Percentiles rank a stretch among this genome's conserved stretches.
These are phyloP conservation scores for Arctostaphylos glauca DNA, from an alignment of 148 eudicot genomes.

Conservation along the genomic window DNA sequence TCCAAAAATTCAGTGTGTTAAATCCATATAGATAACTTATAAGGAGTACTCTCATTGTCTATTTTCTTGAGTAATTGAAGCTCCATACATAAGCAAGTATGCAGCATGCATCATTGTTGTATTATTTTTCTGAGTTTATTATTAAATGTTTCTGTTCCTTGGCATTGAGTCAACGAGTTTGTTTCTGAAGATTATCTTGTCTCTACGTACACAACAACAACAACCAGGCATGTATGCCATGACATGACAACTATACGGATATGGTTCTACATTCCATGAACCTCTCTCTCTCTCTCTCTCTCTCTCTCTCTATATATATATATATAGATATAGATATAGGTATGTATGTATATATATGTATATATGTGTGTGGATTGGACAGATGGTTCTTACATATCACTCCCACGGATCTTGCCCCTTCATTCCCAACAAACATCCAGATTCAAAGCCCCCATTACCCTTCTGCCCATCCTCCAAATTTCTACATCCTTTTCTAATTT, in stretches of 20 bases:
- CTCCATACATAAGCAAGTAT: not conserved
- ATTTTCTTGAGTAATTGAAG: not conserved
- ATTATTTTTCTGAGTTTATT: not conserved
- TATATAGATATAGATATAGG: too few species aligned
- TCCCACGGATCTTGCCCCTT: conserved; percentile 18
- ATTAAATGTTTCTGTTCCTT: too few species aligned
- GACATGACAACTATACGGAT: not conserved
- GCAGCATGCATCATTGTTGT: not conserved
- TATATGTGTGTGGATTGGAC: not conserved
- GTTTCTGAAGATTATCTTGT: not conserved
- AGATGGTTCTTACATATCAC: not conserved
- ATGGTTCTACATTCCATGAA: conserved; percentile 16
- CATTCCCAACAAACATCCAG: conserved; percentile 7
- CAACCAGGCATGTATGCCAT: conserved; percentile 10
- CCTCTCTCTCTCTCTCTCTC: conserved; percentile 10
- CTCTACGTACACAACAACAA: not conserved
- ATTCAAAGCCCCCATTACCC: conserved; percentile 15
- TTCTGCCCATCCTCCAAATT: conserved; percentile 9
- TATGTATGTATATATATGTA: too few species aligned
- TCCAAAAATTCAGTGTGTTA: not conserved
- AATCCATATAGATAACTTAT: not conserved
- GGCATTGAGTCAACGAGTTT: conserved; percentile 11
- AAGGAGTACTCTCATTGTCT: too few species aligned
- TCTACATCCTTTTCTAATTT: not conserved
- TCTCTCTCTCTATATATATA: conserved; percentile 13